Conservation (phyloP, 768 basidiomycete species). For the Podaxis carcinomalis region DNA sequence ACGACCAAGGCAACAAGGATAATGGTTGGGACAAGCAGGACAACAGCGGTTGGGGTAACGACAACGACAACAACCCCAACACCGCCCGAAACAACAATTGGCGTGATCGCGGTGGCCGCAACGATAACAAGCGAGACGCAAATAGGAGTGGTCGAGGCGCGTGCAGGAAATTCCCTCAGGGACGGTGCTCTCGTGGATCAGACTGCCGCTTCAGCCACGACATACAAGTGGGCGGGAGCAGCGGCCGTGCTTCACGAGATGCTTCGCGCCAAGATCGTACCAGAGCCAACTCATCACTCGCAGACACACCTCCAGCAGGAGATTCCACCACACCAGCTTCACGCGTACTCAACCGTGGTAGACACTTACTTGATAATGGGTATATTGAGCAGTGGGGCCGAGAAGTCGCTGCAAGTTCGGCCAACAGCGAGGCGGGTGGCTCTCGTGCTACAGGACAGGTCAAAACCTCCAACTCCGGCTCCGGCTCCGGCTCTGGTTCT, state of each 20-base stretch:
- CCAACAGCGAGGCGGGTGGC: background rate
- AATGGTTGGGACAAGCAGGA: background rate
- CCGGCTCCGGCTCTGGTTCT: too few species aligned
- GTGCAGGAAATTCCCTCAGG: constrained; percentile 3
- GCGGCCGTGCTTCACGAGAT: constrained; percentile 7
- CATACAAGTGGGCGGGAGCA: background rate
- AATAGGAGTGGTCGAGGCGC: background rate
- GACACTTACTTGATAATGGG: background rate
- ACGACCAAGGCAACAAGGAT: background rate
- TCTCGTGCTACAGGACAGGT: background rate
- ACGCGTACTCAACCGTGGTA: background rate
- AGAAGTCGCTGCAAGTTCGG: constrained; percentile 2
- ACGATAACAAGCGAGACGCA: background rate
- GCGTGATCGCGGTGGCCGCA: background rate
- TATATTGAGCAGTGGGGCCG: constrained; percentile 3
- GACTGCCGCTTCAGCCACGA: constrained; percentile 23
- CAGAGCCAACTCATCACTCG: background rate
- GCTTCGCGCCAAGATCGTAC: background rate
- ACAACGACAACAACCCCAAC: background rate
- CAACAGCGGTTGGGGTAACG: background rate
- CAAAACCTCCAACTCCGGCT: background rate
- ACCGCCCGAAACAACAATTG: background rate
- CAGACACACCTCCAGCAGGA: background rate
- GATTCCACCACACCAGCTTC: background rate
- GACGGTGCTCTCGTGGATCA: constrained; percentile 15